A percentile compares a stretch with the other conserved stretches of the same genome.
Conservation (phyloP, 805 yeast species). For the Ogataea pilisensis region DNA sequence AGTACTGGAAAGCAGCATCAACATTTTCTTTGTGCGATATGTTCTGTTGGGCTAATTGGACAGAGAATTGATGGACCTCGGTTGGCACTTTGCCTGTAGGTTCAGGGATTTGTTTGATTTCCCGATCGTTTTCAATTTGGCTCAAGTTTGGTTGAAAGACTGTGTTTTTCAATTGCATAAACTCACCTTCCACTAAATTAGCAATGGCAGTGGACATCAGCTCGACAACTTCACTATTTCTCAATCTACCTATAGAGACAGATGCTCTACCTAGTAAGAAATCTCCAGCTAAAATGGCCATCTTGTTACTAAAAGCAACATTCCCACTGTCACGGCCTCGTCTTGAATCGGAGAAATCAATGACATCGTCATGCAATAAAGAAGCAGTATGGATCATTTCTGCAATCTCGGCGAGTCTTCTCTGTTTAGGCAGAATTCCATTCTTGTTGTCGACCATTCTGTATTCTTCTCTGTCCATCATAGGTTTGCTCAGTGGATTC, state of each 20-base stretch:
- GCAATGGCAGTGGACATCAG: slow-evolving; percentile 94
- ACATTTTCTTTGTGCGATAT: slow-evolving; percentile 62
- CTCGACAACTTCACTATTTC: slow-evolving; percentile 98
- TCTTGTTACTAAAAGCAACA: slow-evolving; percentile 89
- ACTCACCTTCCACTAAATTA: slow-evolving; percentile 95
- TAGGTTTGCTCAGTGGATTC: slow-evolving; percentile 80
- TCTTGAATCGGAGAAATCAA: slow-evolving; percentile 83
- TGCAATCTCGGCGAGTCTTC: slow-evolving; percentile 93
- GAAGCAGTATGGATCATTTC: slow-evolving; percentile 99
- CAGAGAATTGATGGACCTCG: slow-evolving; percentile 53
- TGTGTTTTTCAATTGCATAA: slow-evolving; percentile 96
- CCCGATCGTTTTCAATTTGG: slow-evolving; percentile 42
- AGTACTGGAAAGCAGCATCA: slow-evolving; percentile 92
- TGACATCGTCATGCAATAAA: slow-evolving; percentile 92
- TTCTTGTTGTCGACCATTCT: slow-evolving; percentile 46
- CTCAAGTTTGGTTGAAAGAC: slow-evolving; percentile 53
- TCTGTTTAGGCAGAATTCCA: slow-evolving; percentile 90
- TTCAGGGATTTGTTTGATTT: slow-evolving; percentile 42
- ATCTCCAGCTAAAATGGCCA: slow-evolving; percentile 98
- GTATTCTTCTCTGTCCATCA: slow-evolving; percentile 60
- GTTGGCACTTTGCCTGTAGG: slow-evolving; percentile 65
- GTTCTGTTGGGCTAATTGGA: slow-evolving; percentile 17
- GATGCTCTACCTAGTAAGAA: slow-evolving; percentile 94
- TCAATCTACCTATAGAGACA: slow-evolving; percentile 84
- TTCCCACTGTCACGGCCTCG: slow-evolving; percentile 91